Percentiles rank a stretch among this genome's conserved stretches.
phyloP scores from a whole-genome alignment of 75 land plant species.

The Cupressus sempervirens region DNA sequence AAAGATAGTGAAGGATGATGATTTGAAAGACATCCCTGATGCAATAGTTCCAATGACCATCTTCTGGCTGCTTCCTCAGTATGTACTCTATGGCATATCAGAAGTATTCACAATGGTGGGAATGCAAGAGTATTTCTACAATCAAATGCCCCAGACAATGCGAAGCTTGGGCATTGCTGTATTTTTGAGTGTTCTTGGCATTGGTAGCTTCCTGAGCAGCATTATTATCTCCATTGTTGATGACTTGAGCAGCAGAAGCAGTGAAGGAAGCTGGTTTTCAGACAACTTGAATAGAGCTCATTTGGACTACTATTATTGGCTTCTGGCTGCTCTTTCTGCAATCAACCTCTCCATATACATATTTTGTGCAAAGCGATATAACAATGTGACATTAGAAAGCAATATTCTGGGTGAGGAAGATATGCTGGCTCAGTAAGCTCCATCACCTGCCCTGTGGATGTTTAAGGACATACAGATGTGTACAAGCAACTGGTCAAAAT shows the following conservation, averaged over 20 bases:
- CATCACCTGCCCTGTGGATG: not conserved
- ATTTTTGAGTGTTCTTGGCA: slow-evolving; percentile 44
- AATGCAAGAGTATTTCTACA: slow-evolving; percentile 72
- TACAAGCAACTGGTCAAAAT: not conserved
- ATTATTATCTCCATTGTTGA: slow-evolving; percentile 32
- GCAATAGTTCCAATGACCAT: slow-evolving; percentile 49
- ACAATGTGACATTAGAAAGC: slow-evolving; percentile 12
- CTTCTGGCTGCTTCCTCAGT: slow-evolving; percentile 67
- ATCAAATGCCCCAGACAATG: slow-evolving; percentile 58
- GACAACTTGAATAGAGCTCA: slow-evolving; percentile 66
- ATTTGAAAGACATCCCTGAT: slow-evolving; percentile 32
- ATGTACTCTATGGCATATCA: slow-evolving; percentile 37
- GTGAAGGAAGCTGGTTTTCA: slow-evolving; percentile 45
- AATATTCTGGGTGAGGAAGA: not conserved
- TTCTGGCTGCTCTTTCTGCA: slow-evolving; percentile 57
- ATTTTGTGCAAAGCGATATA: slow-evolving; percentile 28
- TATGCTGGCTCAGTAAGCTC: not conserved
- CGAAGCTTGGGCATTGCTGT: slow-evolving; percentile 65
- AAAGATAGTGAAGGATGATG: slow-evolving; percentile 22
- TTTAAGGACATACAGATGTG: not conserved
- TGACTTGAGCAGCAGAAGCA: slow-evolving; percentile 18
- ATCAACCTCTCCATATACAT: slow-evolving; percentile 37
- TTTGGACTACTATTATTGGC: slow-evolving; percentile 66
- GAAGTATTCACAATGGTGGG: slow-evolving; percentile 62
- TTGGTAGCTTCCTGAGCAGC: slow-evolving; percentile 53